These are phyloP conservation scores for Trichocladium antarcticum DNA, from an alignment of 495 filamentous ascomycete genomes.

Conservation along the genomic window DNA sequence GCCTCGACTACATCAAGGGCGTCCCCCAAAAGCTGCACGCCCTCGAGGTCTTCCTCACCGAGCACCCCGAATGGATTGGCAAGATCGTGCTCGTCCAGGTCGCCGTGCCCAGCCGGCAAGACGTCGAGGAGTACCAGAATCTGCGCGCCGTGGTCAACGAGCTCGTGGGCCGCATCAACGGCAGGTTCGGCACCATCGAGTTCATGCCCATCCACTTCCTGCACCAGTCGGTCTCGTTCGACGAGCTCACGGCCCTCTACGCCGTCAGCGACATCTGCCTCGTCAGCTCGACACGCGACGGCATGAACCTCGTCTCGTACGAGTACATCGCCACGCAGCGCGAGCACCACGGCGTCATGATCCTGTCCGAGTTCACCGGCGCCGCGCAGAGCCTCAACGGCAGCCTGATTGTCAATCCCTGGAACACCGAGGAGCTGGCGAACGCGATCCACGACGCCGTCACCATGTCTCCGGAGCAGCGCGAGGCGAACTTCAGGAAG, in stretches of 20 bases:
- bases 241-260: conserved; percentile 87
- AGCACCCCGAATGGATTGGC: conserved; percentile 84
- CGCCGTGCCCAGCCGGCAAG: conserved; percentile 79
- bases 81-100: conserved; percentile 91
- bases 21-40: conserved; percentile 91
- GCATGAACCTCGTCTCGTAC: conserved; percentile 94
- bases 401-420: conserved; percentile 79
- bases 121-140: conserved; percentile 95
- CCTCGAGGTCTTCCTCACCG: conserved; percentile 78
- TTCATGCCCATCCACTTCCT: conserved; percentile 92
- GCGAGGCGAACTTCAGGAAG: conserved; percentile 69
- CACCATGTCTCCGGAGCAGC: conserved; percentile 74
- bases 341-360: conserved; percentile 74
- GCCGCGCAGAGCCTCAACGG: conserved; percentile 81
- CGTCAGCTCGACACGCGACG: conserved; percentile 82
- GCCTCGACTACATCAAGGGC: conserved; percentile 92
- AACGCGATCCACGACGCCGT: conserved; percentile 75
- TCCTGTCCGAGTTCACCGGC: conserved; percentile 86
- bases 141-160: conserved; percentile 82
- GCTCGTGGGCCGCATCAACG: conserved; percentile 84
- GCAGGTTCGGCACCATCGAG: conserved; percentile 83
- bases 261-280: conserved; percentile 83
- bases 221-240: conserved; percentile 78
- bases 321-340: conserved; percentile 90
- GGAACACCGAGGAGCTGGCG: conserved; percentile 80